Conservation (phyloP, 345 rosid genomes). For the Linum tenue region DNA sequence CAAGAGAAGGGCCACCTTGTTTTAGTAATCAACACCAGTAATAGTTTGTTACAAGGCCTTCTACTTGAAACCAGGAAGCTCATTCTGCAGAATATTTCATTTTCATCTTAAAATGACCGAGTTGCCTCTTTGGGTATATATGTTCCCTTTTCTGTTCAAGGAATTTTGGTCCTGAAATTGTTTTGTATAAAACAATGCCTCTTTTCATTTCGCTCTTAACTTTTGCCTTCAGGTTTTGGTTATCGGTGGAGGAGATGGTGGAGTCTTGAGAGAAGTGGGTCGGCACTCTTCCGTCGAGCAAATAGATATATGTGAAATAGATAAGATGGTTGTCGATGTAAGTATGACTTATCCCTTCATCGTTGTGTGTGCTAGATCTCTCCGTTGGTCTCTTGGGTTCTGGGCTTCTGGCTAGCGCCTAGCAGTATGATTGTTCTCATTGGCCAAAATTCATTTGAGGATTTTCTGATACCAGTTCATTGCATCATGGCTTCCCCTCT, state of each 20-base stretch:
- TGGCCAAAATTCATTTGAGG: not conserved
- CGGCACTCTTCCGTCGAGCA: conserved; percentile 77
- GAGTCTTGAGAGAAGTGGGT: conserved; percentile 80
- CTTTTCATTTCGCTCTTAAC: not conserved
- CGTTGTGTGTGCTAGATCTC: not conserved
- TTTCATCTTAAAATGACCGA: too few relatives aligned
- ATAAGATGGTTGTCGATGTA: conserved; percentile 93
- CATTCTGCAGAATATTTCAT: too few relatives aligned
- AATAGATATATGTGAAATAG: conserved; percentile 93
- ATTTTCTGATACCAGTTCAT: not conserved
- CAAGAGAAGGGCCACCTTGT: too few relatives aligned
- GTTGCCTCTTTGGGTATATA: not conserved
- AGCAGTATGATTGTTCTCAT: not conserved
- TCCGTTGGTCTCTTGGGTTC: not conserved
- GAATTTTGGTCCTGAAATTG: not conserved
- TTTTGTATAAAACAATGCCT: not conserved
- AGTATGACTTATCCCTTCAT: conserved; percentile 24
- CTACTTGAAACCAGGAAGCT: too few relatives aligned
- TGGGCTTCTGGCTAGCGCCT: too few relatives aligned
- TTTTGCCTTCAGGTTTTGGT: conserved; percentile 55
- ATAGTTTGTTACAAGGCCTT: too few relatives aligned
- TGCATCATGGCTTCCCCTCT: not conserved
- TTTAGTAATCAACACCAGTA: too few relatives aligned
- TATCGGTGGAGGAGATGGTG: conserved; percentile 98
- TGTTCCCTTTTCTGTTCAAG: not conserved